phyloP scores from a whole-genome alignment of 73 alveolate species.

The Paramecium biaurelia region DNA sequence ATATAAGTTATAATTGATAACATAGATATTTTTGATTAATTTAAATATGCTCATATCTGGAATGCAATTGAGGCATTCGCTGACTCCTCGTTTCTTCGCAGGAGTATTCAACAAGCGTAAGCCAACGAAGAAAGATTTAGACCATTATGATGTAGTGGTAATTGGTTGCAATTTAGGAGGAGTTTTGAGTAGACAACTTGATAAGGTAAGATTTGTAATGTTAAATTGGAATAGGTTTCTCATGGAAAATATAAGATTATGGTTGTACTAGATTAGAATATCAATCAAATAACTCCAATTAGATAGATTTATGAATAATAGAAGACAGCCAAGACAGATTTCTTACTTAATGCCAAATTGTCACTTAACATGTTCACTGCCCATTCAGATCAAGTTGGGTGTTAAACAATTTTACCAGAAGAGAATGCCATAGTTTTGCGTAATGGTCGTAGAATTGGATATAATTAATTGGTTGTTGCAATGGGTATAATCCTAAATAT shows the following conservation, averaged over 20 bases:
- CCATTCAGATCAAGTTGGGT: conserved; percentile 44
- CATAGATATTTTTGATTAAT: not conserved
- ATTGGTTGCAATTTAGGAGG: conserved; percentile 66
- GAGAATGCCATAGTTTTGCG: conserved; percentile 75
- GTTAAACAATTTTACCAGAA: conserved; percentile 66
- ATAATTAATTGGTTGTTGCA: conserved; percentile 79
- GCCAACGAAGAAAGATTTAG: conserved; percentile 62
- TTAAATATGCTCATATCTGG: conserved; percentile 42
- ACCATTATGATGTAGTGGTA: conserved; percentile 52
- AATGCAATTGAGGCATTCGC: conserved; percentile 46
- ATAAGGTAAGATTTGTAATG: not conserved
- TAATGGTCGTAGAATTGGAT: conserved; percentile 81
- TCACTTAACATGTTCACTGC: conserved; percentile 60
- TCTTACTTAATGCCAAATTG: conserved; percentile 37
- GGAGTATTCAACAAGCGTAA: conserved; percentile 63
- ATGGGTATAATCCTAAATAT: conserved; percentile 55
- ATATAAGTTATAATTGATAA: not conserved
- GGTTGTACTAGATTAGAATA: conserved; percentile 54
- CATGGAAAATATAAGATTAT: conserved; percentile 59
- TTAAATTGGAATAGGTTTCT: not conserved
- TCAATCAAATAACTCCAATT: conserved; percentile 40
- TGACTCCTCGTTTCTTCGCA: conserved; percentile 17
- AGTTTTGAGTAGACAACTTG: conserved; percentile 46
- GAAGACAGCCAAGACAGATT: conserved; percentile 61
- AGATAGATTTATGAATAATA: conserved; percentile 53